Evolutionary conservation across 1,284 basidiomycete species (phyloP), one percentile per base, ranked within the genome.

Genomic region (Pisolithus thermaeus): DNA sequence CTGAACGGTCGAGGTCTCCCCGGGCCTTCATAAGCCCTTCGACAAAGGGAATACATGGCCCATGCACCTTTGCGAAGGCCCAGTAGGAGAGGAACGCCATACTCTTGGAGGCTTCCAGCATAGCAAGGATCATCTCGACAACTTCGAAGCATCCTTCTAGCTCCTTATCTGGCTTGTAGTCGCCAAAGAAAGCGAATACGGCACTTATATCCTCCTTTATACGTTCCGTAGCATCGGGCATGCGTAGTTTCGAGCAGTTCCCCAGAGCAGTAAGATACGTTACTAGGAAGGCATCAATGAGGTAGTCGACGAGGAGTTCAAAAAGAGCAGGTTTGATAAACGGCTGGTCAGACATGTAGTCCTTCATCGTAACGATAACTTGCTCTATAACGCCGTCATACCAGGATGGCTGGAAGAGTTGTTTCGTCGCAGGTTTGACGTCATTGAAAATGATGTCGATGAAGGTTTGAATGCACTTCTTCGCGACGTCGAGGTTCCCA

Each of bases 401-500:
- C 94, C 94, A 99, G 1, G 79, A 63, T 1, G 80, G 77, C 58
- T 87, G 84, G 76, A 99, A 96, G 30, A 99, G 78, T 44, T 80
- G 79, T 67, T 92, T 94, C 36, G 87, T 87, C 8, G 91, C 96
- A 0, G 90, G 86, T 64, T 89, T 90, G 60, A 99, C 73, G 67
- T 99, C 97, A 68, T 96, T 91, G 75, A 98, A 95, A 58, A 99
- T 87, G 63, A 97, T 84, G 61, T 92, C 90, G 61, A 99, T 95
- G 48, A 99, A 79, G 1, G 90, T 87, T 61, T 96, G 91, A 14
- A 91, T 94, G 74, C 94, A 98, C 66, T 91, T 91, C 74, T 97
- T 98, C 52, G 94, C 94, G 20, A 99, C 92, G 70, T 99, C 97
- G 59, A 99, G 80, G 72, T 96, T 98, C 1, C 97, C 97, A 64